These are phyloP conservation scores for Xylaria palmicola DNA, from an alignment of 495 filamentous ascomycete genomes.

Conservation along the genomic window DNA sequence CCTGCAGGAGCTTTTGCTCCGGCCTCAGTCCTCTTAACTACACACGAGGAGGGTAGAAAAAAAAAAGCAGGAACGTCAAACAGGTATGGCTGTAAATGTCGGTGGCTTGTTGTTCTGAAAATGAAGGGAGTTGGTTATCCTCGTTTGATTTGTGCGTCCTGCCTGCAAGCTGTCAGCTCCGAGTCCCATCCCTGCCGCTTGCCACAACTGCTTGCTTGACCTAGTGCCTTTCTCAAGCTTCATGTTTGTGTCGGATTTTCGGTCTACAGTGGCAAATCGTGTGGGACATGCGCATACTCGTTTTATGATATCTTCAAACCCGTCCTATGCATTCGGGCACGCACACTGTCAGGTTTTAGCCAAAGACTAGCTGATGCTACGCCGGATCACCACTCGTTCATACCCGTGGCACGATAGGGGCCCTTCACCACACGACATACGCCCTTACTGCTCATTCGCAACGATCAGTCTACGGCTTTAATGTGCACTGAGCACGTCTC, in stretches of 20 bases:
- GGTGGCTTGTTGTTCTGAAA: not conserved
- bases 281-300: not conserved
- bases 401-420: not conserved
- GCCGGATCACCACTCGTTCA: not conserved
- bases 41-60: slow-evolving; percentile 4
- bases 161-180: slow-evolving; percentile 4
- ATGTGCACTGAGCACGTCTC: slow-evolving; percentile 51
- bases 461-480: slow-evolving; percentile 33
- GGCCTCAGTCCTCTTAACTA: slow-evolving; percentile 14
- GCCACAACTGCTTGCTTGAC: not conserved
- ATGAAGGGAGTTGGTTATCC: not conserved
- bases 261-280: not conserved
- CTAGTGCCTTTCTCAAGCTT: no score
- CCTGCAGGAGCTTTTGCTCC: slow-evolving; percentile 14
- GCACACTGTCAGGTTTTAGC: slow-evolving; percentile 8
- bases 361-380: slow-evolving; percentile 1
- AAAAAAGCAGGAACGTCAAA: slow-evolving; percentile 6
- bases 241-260: not conserved
- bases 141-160: not conserved
- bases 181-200: slow-evolving; percentile 2
- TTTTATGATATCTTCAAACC: slow-evolving; percentile 7
- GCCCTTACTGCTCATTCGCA: slow-evolving; percentile 15
- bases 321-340: slow-evolving; percentile 1
- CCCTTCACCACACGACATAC: slow-evolving; percentile 1
- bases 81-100: not conserved